phyloP scores from a whole-genome alignment of 441 rosid genomes.

The Mallotus repandus region DNA sequence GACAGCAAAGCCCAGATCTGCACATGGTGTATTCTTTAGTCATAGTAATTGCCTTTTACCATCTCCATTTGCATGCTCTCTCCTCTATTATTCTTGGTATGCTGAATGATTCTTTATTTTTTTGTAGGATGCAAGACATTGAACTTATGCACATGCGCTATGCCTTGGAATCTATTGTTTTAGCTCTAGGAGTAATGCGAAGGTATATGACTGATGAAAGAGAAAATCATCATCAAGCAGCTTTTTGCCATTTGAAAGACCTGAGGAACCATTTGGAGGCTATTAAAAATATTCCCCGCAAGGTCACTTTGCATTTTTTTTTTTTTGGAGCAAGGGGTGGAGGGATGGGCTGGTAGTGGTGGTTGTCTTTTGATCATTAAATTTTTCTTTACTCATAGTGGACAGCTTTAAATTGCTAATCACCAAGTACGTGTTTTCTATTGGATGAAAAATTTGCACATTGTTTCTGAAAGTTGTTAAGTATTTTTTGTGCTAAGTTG shows the following conservation, averaged over 20 bases:
- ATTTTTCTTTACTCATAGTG: background rate
- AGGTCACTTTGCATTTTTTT: constrained; percentile 41
- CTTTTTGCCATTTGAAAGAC: constrained; percentile 73
- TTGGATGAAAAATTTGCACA: background rate
- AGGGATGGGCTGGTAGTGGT: background rate
- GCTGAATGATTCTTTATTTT: constrained; percentile 12
- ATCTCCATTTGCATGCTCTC: constrained; percentile 12
- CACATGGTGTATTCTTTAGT: background rate
- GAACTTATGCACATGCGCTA: constrained; percentile 98
- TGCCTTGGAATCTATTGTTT: constrained; percentile 82
- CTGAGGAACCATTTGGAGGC: constrained; percentile 77
- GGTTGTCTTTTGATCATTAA: background rate
- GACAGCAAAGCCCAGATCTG: background rate
- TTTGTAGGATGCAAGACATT: constrained; percentile 82
- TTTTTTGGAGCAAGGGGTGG: constrained; percentile 3
- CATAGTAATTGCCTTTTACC: background rate
- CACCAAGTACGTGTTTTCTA: background rate
- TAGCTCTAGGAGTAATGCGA: constrained; percentile 75
- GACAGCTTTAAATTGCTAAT: background rate
- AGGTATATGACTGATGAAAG: constrained; percentile 48
- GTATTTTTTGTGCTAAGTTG: background rate
- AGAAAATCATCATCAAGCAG: constrained; percentile 48
- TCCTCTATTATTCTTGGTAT: constrained; percentile 1
- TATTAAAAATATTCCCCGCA: constrained; percentile 76
- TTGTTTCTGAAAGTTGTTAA: constrained; percentile 2